Percentiles rank a stretch among this genome's conserved stretches.
Evolutionary conservation across 139 green algal genomes (phyloP).

Genomic region (Chlorella sp.): DNA sequence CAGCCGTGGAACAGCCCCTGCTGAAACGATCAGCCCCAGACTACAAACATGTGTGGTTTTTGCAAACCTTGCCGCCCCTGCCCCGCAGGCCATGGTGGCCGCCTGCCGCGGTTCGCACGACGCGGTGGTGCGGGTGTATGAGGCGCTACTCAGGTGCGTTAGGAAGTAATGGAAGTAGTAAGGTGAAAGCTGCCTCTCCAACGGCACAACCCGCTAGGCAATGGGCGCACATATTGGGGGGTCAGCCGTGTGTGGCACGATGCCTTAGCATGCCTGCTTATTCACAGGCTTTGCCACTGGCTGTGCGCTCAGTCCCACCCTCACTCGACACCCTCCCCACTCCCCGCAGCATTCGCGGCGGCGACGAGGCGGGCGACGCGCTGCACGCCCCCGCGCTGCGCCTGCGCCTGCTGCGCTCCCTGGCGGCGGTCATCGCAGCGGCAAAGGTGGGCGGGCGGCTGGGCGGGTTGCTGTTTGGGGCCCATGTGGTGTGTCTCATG

Average conservation of each 20-base stretch:
- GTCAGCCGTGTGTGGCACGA: no score
- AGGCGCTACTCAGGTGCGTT: constrained; percentile 31
- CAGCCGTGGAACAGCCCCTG: no score
- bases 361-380: constrained; percentile 40
- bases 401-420: constrained; percentile 40
- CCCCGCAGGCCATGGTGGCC: constrained; percentile 4
- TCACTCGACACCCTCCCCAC: not conserved
- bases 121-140: constrained; percentile 39
- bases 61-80: not conserved
- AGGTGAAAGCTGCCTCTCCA: no score
- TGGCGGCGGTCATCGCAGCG: constrained; percentile 21
- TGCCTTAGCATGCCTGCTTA: not conserved
- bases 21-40: no score
- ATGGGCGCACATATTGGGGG: not conserved
- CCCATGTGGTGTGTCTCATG: not conserved
- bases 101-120: constrained; percentile 42
- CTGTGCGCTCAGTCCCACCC: not conserved
- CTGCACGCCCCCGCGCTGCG: constrained; percentile 41
- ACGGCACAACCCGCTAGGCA: no score
- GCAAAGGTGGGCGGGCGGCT: not conserved
- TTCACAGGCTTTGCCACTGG: not conserved
- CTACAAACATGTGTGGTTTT: no score
- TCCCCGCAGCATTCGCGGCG: constrained; percentile 24
- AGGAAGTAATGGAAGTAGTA: not conserved
- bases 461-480: not conserved